Conservation (phyloP, 257 asterid genomes). For the Nicotiana noctiflora region DNA sequence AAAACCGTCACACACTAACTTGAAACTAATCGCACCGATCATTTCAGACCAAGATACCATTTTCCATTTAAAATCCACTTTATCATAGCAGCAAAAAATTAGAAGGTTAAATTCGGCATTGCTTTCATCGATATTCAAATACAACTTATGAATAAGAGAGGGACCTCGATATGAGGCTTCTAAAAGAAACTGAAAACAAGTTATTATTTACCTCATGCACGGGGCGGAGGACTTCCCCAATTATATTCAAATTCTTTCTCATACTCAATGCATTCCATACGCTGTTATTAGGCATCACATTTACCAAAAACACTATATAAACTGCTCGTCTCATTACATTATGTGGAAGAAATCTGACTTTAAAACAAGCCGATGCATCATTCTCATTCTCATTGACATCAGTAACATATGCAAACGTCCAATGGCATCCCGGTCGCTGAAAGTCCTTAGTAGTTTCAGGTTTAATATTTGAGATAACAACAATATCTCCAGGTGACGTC, state of each 20-base stretch:
- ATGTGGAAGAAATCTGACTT: constrained; percentile 14
- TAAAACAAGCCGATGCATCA: constrained; percentile 6
- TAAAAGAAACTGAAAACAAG: not conserved
- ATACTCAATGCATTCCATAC: constrained; percentile 41
- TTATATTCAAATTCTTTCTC: constrained; percentile 26
- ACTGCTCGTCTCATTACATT: constrained; percentile 10
- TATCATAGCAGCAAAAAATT: no score
- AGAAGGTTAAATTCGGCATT: not conserved
- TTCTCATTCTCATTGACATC: constrained; percentile 23
- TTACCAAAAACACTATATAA: constrained; percentile 36
- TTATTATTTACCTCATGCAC: constrained; percentile 26
- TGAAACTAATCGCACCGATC: not conserved
- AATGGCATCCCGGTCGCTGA: constrained; percentile 17
- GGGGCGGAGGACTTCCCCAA: constrained; percentile 26
- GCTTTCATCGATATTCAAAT: not conserved
- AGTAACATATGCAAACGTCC: constrained; percentile 35
- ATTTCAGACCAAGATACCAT: not conserved
- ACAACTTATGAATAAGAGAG: not conserved
- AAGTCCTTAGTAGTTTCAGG: constrained; percentile 26
- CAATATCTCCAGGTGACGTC: constrained; percentile 37
- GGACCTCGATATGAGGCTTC: not conserved
- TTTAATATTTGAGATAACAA: constrained; percentile 26
- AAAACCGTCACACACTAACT: no score
- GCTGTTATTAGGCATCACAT: constrained; percentile 27
- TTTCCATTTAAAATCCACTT: not conserved